Base-by-base conservation (phyloP, 208 protist genomes). In the Trypanosoma mega region DNA sequence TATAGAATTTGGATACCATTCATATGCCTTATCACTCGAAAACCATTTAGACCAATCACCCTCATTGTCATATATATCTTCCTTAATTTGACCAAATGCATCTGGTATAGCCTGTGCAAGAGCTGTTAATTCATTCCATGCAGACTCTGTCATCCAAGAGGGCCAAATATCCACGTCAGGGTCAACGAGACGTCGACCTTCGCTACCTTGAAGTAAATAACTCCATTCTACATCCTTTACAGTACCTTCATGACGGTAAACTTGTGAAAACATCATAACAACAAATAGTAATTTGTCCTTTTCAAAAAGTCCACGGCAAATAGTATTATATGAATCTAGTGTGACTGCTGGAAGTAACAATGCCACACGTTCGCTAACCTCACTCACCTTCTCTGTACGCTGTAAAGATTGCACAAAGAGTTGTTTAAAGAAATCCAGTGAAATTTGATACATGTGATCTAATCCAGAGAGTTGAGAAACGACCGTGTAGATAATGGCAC, bases 401-500 rank as follows among this genome's bases (percentile, higher is more conserved):
- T 93, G 64, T 44, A 99, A 80, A 48, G 87, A 93, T 49, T 87
- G 79, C 18, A 76, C 51, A 70, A 97, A 98, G 47, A 98, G 80
- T 47, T 86, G 44, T 57, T 96, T 97, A 78, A 96, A 97, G 63
- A 95, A 96, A 16, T 92, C 81, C 9, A 97, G 84, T 11, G 93
- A 97, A 74, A 91, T 94, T 68, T 97, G 93, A 55, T 97, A 97
- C 93, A 97, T 98, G 65, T 97, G 86, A 74, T 99, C 94, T 8
- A 98, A 62, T 1, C 70, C 73, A 12, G 78, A 53, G 11, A 99
- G 74, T 48, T 95, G 80, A 7, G 96, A 93, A 57, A 99, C 73
- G 33, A 98, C 96, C 20, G 94, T 92, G 83, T 98, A 99, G 33
- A 98, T 77, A 51, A 97, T 82, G 20, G 95, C 85, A 23, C 97